A percentile compares a stretch with the other conserved stretches of the same genome.
Evolutionary conservation across 176 grass and related monocot species (phyloP).

Genomic region (Ampelocalamus luodianensis): DNA sequence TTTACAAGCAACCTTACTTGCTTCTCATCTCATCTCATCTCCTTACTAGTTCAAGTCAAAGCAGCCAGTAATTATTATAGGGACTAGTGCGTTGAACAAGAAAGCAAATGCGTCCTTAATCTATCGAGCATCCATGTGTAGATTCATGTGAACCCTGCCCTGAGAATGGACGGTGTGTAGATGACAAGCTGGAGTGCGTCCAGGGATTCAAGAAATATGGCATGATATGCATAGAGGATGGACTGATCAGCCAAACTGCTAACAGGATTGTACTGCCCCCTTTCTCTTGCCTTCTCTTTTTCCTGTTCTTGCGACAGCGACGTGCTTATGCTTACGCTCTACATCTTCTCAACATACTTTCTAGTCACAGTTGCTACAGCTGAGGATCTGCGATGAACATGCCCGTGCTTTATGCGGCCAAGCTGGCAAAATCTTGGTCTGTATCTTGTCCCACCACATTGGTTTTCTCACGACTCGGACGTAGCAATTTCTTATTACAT

Average conservation of each 20-base stretch:
- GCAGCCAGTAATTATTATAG: neutral
- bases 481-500: constrained; percentile 43
- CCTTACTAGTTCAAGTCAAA: neutral
- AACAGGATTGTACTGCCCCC: constrained; percentile 62
- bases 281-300: neutral
- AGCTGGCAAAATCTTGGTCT: constrained; percentile 71
- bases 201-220: constrained; percentile 71
- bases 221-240: constrained; percentile 76
- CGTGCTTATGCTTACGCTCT: constrained; percentile 24
- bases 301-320: too few relatives aligned
- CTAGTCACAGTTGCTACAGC: constrained; percentile 71
- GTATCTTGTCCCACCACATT: constrained; percentile 39
- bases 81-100: neutral
- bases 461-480: constrained; percentile 43
- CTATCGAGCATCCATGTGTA: constrained; percentile 7
- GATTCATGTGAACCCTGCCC: constrained; percentile 52
- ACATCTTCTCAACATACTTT: constrained; percentile 22
- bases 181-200: constrained; percentile 64
- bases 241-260: constrained; percentile 57
- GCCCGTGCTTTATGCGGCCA: constrained; percentile 72
- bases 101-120: neutral
- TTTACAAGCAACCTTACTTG: neutral
- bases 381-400: constrained; percentile 54
- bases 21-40: neutral
- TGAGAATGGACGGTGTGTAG: constrained; percentile 32